A percentile compares a stretch with the other conserved stretches of the same genome.
Evolutionary conservation across 352 stramenopile genomes (phyloP).

Genomic region (Pythium scleroteichum): DNA sequence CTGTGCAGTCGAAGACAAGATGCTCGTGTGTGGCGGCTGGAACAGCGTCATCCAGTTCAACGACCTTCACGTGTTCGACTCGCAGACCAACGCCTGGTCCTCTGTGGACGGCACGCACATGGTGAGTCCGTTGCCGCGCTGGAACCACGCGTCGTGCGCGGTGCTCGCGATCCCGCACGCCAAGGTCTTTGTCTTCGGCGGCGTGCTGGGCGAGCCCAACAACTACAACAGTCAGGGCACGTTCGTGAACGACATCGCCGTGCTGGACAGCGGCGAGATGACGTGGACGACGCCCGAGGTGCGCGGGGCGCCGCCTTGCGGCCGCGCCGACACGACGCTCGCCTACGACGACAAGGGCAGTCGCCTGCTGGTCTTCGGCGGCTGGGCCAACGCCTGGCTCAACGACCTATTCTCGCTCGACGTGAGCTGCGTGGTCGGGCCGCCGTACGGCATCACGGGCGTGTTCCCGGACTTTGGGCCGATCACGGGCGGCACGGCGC

Average conservation of each 20-base stretch:
- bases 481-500: conserved; percentile 89
- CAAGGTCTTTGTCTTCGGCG: conserved; percentile 97
- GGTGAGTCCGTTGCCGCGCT: conserved; percentile 82
- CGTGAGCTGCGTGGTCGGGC: conserved; percentile 94
- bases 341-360: conserved; percentile 92
- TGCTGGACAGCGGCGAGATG: conserved; percentile 93
- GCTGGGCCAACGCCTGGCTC: conserved; percentile 95
- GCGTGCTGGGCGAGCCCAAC: conserved; percentile 89
- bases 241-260: conserved; percentile 89
- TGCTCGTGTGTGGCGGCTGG: conserved; percentile 95
- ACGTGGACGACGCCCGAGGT: conserved; percentile 85
- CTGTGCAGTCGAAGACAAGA: conserved; percentile 85
- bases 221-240: conserved; percentile 84
- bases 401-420: conserved; percentile 92
- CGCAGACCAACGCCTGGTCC: conserved; percentile 82
- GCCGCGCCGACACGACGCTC: conserved; percentile 92
- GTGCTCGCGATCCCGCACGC: conserved; percentile 94
- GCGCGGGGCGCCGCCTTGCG: conserved; percentile 76
- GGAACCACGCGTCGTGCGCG: conserved; percentile 93
- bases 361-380: conserved; percentile 93
- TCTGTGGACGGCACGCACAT: conserved; percentile 72
- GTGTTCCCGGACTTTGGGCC: conserved; percentile 90
- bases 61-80: conserved; percentile 94
- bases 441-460: conserved; percentile 93
- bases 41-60: conserved; percentile 95